Evolutionary conservation across 2,329 filamentous ascomycete species (phyloP).

Genomic region (Paecilomyces variotii): DNA sequence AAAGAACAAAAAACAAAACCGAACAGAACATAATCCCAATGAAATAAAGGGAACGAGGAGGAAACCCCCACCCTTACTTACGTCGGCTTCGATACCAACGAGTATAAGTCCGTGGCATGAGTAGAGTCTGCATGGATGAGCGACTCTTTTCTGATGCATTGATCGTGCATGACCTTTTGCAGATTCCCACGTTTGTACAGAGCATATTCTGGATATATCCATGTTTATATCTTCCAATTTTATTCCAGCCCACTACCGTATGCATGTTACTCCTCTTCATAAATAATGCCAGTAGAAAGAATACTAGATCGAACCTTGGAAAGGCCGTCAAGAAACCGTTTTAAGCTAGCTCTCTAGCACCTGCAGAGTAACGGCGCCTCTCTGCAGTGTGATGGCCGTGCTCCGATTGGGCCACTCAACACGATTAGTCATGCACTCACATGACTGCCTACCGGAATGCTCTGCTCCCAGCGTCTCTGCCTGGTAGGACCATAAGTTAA

Average conservation of each 20-base stretch:
- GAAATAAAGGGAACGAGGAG: neutral
- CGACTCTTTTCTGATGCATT: neutral
- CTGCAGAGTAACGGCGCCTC: neutral
- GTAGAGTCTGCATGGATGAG: neutral
- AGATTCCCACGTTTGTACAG: neutral
- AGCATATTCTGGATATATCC: neutral
- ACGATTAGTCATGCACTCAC: constrained; percentile 2
- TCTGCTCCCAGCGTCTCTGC: neutral
- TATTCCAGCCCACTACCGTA: neutral
- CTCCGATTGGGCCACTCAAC: neutral
- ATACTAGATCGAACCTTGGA: no score
- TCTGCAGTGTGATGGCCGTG: neutral
- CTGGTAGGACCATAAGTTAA: no score
- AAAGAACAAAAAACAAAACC: neutral
- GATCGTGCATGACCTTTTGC: neutral
- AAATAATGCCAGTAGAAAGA: no score
- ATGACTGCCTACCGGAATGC: constrained; percentile 3
- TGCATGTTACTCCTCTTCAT: neutral
- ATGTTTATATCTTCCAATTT: neutral
- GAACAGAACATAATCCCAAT: neutral
- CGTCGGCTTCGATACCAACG: neutral
- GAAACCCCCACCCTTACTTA: neutral
- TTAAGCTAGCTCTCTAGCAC: no score
- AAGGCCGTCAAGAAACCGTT: no score
- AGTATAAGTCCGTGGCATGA: neutral